Evolutionary conservation across 345 rosid species (phyloP).

Genomic region (Pseudoturritis turrita): DNA sequence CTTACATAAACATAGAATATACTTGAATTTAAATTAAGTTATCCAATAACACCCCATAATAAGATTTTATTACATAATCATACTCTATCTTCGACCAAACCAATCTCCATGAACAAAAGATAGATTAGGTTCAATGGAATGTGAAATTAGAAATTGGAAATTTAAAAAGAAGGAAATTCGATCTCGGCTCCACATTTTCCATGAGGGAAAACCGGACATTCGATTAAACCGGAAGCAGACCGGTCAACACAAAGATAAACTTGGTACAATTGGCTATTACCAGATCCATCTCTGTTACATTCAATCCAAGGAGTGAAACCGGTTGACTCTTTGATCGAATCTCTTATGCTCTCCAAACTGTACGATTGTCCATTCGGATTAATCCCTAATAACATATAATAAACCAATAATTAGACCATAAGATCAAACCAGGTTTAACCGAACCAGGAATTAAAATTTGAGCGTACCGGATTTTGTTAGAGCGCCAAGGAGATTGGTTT

Average conservation of each 20-base stretch:
- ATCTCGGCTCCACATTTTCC: constrained; percentile 54
- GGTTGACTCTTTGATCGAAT: constrained; percentile 45
- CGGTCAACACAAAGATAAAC: constrained; percentile 76
- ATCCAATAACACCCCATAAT: not conserved
- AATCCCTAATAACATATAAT: constrained; percentile 41
- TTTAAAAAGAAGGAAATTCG: constrained; percentile 72
- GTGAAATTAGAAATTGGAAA: not conserved
- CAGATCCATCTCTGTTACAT: constrained; percentile 61
- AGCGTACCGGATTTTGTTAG: constrained; percentile 53
- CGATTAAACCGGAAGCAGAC: constrained; percentile 53
- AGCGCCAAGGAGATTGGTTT: constrained; percentile 49
- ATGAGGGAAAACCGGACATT: constrained; percentile 72
- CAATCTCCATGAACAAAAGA: constrained; percentile 1
- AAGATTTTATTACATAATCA: not conserved
- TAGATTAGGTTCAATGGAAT: not conserved
- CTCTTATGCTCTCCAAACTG: constrained; percentile 49
- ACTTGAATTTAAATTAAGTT: not conserved
- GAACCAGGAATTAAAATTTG: no score
- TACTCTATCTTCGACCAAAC: not conserved
- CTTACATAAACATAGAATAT: not conserved
- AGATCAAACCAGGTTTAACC: not conserved
- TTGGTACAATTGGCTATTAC: constrained; percentile 79
- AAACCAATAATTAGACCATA: not conserved
- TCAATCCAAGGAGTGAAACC: constrained; percentile 71
- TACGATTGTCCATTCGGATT: constrained; percentile 53